Conservation (phyloP, 2,329 filamentous ascomycete genomes). For the Cucurbitaria berberidis region DNA sequence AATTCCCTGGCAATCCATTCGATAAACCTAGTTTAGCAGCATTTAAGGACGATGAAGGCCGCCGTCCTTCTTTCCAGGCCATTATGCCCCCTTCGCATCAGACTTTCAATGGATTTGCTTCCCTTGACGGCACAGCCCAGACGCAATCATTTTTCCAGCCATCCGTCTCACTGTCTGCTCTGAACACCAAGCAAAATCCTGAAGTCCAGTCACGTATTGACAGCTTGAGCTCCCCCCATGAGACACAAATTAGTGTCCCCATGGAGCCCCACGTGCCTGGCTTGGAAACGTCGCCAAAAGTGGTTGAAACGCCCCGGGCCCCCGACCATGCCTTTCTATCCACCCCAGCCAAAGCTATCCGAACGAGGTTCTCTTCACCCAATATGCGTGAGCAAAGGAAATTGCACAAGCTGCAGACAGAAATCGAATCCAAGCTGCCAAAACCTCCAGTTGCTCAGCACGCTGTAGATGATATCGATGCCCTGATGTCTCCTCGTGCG, state of each 20-base stretch:
- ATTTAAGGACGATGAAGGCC: constrained; percentile 32
- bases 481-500: constrained; percentile 72
- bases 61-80: constrained; percentile 46
- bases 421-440: constrained; percentile 48
- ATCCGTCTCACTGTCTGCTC: constrained; percentile 13
- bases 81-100: constrained; percentile 44
- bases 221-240: constrained; percentile 30
- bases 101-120: constrained; percentile 44
- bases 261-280: constrained; percentile 15
- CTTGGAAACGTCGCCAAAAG: constrained; percentile 13
- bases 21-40: constrained; percentile 23
- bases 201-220: constrained; percentile 27
- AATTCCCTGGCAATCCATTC: constrained; percentile 46
- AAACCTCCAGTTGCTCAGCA: constrained; percentile 33
- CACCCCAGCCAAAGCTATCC: constrained; percentile 39
- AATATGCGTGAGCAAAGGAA: constrained; percentile 47
- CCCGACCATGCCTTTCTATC: constrained; percentile 32
- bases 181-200: constrained; percentile 16
- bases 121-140: constrained; percentile 44
- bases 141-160: constrained; percentile 25
- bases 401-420: constrained; percentile 49
- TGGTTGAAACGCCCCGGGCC: constrained; percentile 21
- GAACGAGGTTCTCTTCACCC: constrained; percentile 49
- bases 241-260: constrained; percentile 14
- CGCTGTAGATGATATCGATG: constrained; percentile 52